phyloP scores from a whole-genome alignment of 768 basidiomycete species.

The Mycena alexandri region DNA sequence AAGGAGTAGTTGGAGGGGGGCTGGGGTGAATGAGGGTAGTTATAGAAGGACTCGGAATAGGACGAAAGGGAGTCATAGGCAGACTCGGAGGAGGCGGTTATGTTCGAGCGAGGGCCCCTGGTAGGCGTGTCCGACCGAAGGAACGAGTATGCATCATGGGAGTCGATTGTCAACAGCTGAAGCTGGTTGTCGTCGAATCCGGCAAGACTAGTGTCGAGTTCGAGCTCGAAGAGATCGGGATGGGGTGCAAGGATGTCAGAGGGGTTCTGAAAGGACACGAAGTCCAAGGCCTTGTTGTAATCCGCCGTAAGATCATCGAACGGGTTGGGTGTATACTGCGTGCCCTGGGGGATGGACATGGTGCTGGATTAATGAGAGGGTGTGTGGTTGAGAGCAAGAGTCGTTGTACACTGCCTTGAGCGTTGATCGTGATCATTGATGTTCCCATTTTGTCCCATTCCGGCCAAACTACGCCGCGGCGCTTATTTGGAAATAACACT shows the following conservation, averaged over 20 bases:
- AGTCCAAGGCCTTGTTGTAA: constrained; percentile 62
- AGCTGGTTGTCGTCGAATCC: constrained; percentile 74
- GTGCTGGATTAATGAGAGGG: constrained; percentile 29
- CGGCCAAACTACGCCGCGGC: too few relatives aligned
- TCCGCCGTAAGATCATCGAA: constrained; percentile 40
- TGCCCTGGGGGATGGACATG: constrained; percentile 34
- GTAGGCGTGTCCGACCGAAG: constrained; percentile 73
- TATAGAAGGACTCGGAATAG: constrained; percentile 79
- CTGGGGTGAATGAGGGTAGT: constrained; percentile 68
- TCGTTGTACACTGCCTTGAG: not conserved
- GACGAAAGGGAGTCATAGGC: constrained; percentile 77
- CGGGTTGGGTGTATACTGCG: constrained; percentile 33
- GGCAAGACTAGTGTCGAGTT: constrained; percentile 80
- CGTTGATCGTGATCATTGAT: too few relatives aligned
- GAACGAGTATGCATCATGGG: constrained; percentile 73
- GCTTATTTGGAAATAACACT: too few relatives aligned
- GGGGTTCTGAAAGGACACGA: constrained; percentile 77
- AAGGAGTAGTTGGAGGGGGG: constrained; percentile 66
- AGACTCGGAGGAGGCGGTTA: constrained; percentile 85
- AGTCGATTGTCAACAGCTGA: constrained; percentile 73
- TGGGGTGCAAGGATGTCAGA: constrained; percentile 82
- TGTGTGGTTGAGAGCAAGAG: constrained; percentile 11
- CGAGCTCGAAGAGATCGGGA: constrained; percentile 86
- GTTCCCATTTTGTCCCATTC: too few relatives aligned
- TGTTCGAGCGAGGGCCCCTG: constrained; percentile 80